These are phyloP conservation scores for Clarireedia homoeocarpa DNA, from an alignment of 2,329 filamentous ascomycete genomes.

Conservation along the genomic window DNA sequence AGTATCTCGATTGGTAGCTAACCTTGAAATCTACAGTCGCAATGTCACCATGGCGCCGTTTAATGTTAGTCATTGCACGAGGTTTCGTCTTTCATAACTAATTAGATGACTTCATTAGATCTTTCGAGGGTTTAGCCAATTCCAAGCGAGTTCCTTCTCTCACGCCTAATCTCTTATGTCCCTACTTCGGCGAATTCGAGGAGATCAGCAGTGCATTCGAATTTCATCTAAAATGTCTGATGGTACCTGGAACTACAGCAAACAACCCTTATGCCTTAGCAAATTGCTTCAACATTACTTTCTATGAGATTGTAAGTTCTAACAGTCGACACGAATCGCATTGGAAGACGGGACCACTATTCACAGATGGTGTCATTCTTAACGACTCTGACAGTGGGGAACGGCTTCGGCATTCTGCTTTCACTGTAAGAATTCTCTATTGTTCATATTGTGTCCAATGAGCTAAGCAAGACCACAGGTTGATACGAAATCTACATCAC, in stretches of 20 bases:
- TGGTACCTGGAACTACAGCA: not conserved
- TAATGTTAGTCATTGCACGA: not conserved
- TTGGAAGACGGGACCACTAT: not conserved
- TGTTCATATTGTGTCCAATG: not conserved
- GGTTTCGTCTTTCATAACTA: not conserved
- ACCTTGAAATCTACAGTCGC: not conserved
- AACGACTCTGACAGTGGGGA: no score
- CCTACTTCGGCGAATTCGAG: not conserved
- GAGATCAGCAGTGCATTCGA: not conserved
- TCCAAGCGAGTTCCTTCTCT: not conserved
- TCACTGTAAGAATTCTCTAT: not conserved
- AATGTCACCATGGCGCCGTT: not conserved
- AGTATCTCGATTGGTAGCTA: not conserved
- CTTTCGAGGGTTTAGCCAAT: not conserved
- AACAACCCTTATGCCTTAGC: not conserved
- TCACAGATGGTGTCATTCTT: not conserved
- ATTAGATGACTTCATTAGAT: not conserved
- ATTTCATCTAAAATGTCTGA: not conserved
- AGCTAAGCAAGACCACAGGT: not conserved
- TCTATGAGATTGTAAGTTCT: not conserved
- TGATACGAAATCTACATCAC: not conserved
- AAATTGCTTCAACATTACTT: not conserved
- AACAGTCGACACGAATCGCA: not conserved
- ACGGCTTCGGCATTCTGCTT: not conserved
- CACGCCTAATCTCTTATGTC: not conserved